Base-by-base conservation (phyloP, 2,329 filamentous ascomycete genomes). In the Mariannaea elegans region DNA sequence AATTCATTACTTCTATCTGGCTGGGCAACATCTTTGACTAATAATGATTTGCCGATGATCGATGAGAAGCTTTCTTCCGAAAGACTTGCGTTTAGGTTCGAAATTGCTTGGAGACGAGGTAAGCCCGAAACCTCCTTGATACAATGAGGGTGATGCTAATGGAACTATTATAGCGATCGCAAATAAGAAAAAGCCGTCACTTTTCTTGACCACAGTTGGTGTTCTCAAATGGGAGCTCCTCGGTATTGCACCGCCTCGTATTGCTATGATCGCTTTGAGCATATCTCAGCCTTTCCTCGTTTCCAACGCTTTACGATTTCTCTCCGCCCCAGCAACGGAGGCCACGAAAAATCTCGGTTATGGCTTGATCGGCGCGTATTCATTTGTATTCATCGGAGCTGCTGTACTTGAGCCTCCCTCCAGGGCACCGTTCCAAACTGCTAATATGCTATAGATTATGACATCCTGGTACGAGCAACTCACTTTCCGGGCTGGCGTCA, bases 1-100 rank as follows among this genome's bases (percentile, higher is more conserved):
- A 75, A 75, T 32, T 76, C 77, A 2, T 68, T 87, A 7, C 80
- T 88, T 39, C 75, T 75, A 23, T 71, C 73, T 14, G 83, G 84
- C 1, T 85, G 79, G 71, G 76, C 71, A 4, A 80, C 76, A 7
- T 60, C 65, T 7, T 41, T 76, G 12, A 72, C 68, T 1, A 68
- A 66, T 14, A 64, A 67, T 27, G 70, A 70, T 4, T 54, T 76
- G 3, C 74, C 74, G 2, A 23, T 55, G 1, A 73, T 75, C 8
- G 68, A 73, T 7, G 71, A 76, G 31, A 71, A 71, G 19, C 46
- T 76, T 1, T 70, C 63, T 0, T 76, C 73, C 0, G 65, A 66
- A n/a, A 69, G 65, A 9, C 68, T 76, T 27, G 61, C 66, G 1
- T 44, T 63, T 5, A 44, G 62, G 4, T 71, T 76, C n/a, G 57